These are phyloP conservation scores for Heterobasidion irregulare DNA, from an alignment of 1,284 basidiomycete genomes.

Conservation along the genomic window DNA sequence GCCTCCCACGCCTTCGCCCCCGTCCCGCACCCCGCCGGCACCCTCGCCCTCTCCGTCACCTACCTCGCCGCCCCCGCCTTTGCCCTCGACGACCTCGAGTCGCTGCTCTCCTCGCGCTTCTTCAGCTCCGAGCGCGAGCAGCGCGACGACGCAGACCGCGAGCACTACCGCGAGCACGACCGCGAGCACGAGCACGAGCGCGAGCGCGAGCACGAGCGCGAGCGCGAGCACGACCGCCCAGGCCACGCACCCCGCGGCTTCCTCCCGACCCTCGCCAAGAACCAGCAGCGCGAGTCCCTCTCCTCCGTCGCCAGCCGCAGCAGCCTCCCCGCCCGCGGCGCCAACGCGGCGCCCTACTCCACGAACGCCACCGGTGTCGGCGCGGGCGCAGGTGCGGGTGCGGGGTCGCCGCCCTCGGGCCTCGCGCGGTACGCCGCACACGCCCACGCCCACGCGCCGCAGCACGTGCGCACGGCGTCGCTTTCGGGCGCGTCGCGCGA, in stretches of 20 bases:
- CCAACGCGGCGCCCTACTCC: too few relatives aligned
- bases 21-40: conserved; percentile 61
- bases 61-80: conserved; percentile 65
- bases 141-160: too few relatives aligned
- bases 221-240: too few relatives aligned
- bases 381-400: not conserved
- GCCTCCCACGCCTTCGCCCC: conserved; percentile 49
- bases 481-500: too few relatives aligned
- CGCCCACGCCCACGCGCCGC: conserved; percentile 4
- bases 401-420: not conserved
- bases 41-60: conserved; percentile 47
- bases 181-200: too few relatives aligned
- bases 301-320: conserved; percentile 36
- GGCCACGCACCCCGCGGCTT: conserved; percentile 33
- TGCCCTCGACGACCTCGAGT: conserved; percentile 32
- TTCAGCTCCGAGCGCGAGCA: conserved; percentile 33
- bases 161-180: too few relatives aligned
- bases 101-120: conserved; percentile 49
- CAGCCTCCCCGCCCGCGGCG: conserved; percentile 30
- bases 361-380: too few relatives aligned
- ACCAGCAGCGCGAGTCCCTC: conserved; percentile 42
- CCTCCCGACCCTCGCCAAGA: conserved; percentile 52
- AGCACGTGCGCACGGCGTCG: conserved; percentile 27
- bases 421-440: not conserved
- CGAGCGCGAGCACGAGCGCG: too few relatives aligned